phyloP scores from a whole-genome alignment of 345 rosid genomes.

The Nephelium lappaceum region DNA sequence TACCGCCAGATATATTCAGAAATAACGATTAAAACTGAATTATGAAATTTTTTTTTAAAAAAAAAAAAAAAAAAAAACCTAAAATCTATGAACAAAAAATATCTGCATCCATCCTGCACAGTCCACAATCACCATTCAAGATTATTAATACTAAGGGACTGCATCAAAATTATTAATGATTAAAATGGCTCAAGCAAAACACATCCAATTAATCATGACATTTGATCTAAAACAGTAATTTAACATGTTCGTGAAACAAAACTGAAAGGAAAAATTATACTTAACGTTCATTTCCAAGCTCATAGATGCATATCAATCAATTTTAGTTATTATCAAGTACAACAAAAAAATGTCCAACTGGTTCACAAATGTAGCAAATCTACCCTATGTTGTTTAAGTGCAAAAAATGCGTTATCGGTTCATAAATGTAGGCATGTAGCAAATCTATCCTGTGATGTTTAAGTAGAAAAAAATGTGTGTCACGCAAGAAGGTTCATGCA shows the following conservation, averaged over 20 bases:
- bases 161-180: too few relatives aligned
- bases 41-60: too few relatives aligned
- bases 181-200: too few relatives aligned
- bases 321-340: not conserved
- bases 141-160: too few relatives aligned
- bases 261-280: not conserved
- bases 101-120: too few relatives aligned
- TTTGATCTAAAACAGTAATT: not conserved
- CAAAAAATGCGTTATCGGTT: constrained; percentile 21
- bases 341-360: constrained; percentile 26
- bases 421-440: not conserved
- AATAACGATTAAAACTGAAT: too few relatives aligned
- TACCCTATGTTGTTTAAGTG: not conserved
- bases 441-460: constrained; percentile 13
- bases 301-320: not conserved
- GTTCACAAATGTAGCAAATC: constrained; percentile 7
- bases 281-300: constrained; percentile 1
- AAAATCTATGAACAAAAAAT: too few relatives aligned
- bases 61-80: too few relatives aligned
- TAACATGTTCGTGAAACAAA: not conserved
- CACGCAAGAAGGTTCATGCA: not conserved
- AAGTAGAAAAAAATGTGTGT: not conserved
- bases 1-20: too few relatives aligned
- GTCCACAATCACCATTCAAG: too few relatives aligned
- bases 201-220: too few relatives aligned